A percentile compares a stretch with the other conserved stretches of the same genome.
phyloP scores from a whole-genome alignment of 2,329 filamentous ascomycete species.

The Zasmidium cellare region DNA sequence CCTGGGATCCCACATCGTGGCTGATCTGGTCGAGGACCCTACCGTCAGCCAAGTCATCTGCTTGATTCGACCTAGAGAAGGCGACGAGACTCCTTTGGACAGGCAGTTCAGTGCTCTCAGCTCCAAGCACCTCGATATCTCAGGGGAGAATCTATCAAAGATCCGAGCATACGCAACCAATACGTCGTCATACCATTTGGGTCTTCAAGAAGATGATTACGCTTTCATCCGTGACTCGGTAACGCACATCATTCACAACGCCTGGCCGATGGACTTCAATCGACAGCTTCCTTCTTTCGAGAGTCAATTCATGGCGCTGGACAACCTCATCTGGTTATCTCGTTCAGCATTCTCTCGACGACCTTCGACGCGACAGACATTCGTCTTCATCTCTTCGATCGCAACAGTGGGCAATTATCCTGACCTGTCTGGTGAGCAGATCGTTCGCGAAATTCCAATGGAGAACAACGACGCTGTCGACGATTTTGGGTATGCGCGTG shows the following conservation, averaged over 20 bases:
- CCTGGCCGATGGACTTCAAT: conserved; percentile 40
- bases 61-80: conserved; percentile 25
- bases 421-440: too few species aligned
- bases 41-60: conserved; percentile 29
- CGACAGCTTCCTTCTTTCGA: conserved; percentile 31
- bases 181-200: conserved; percentile 13
- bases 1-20: conserved; percentile 34
- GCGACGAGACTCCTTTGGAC: not conserved
- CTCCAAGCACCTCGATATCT: conserved; percentile 15
- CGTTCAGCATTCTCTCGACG: too few species aligned
- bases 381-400: too few species aligned
- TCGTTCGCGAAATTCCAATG: too few species aligned
- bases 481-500: too few species aligned
- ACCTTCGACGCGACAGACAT: too few species aligned
- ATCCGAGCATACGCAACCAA: conserved; percentile 21
- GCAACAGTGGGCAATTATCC: too few species aligned
- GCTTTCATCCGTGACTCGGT: conserved; percentile 16
- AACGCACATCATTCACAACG: conserved; percentile 36
- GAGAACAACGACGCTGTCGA: too few species aligned
- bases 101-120: conserved; percentile 18
- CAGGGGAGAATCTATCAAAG: conserved; percentile 25
- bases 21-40: conserved; percentile 25
- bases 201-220: conserved; percentile 22
- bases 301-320: conserved; percentile 15
- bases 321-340: too few species aligned